phyloP scores from a whole-genome alignment of 192 early-diverging fungal species.

The Bifiguratus adelaidae region DNA sequence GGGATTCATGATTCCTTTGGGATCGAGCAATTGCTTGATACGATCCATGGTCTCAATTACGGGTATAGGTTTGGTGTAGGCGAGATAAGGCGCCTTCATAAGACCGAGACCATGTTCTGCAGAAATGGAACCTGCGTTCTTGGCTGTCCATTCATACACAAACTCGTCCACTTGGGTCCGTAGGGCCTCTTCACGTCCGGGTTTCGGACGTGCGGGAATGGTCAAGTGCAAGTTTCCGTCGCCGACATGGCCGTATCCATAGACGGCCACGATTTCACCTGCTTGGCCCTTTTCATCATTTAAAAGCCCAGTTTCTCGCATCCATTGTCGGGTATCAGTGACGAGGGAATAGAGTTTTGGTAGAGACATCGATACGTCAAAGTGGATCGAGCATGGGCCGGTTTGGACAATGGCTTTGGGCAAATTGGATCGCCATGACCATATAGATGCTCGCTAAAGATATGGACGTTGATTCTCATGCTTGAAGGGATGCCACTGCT shows the following conservation, averaged over 20 bases:
- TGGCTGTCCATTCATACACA: constrained; percentile 73
- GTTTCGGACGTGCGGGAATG: constrained; percentile 61
- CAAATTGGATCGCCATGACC: constrained; percentile 82
- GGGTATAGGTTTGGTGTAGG: constrained; percentile 55
- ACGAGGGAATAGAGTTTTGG: constrained; percentile 73
- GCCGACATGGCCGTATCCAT: constrained; percentile 89
- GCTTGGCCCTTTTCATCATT: too few species aligned
- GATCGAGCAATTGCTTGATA: constrained; percentile 70
- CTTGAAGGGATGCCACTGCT: too few species aligned
- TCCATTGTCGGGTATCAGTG: constrained; percentile 50
- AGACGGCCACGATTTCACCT: constrained; percentile 44
- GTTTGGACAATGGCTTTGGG: constrained; percentile 75
- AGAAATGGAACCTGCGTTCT: constrained; percentile 36
- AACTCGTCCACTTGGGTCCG: constrained; percentile 18
- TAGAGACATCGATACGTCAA: constrained; percentile 84
- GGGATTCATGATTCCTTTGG: constrained; percentile 69
- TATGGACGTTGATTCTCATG: too few species aligned
- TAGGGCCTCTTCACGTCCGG: constrained; percentile 3
- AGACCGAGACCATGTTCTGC: constrained; percentile 79
- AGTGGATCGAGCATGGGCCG: constrained; percentile 76
- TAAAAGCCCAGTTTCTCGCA: constrained; percentile 41
- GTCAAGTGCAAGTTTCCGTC: constrained; percentile 95
- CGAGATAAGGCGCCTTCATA: constrained; percentile 47
- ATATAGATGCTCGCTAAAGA: constrained; percentile 33
- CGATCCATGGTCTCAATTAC: constrained; percentile 60